phyloP scores from a whole-genome alignment of 805 yeast genomes.

The Lachancea cidri region DNA sequence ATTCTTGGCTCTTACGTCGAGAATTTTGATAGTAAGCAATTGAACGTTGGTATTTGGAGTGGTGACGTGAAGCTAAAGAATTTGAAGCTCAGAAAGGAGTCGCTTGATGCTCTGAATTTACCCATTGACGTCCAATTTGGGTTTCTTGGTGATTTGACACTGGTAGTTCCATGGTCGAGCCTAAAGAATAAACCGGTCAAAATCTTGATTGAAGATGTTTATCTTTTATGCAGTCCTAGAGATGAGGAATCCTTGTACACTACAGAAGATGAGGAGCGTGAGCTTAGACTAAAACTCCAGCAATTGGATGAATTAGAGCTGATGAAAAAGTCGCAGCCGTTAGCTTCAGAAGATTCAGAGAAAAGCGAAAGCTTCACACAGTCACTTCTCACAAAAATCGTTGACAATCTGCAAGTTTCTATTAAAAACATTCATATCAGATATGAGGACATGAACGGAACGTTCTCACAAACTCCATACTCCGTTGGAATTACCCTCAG shows the following conservation, averaged over 20 bases:
- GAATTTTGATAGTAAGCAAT: constrained; percentile 90
- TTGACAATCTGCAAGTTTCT: constrained; percentile 88
- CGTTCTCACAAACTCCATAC: constrained; percentile 69
- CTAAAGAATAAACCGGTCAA: constrained; percentile 89
- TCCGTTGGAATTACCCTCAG: constrained; percentile 76
- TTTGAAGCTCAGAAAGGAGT: constrained; percentile 77
- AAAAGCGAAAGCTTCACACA: constrained; percentile 82
- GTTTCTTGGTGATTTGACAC: constrained; percentile 78
- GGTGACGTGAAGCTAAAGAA: constrained; percentile 89
- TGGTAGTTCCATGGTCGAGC: constrained; percentile 97
- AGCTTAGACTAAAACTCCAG: constrained; percentile 61
- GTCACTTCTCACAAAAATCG: constrained; percentile 78
- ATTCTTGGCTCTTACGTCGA: constrained; percentile 61
- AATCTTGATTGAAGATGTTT: constrained; percentile 80
- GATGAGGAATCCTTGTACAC: constrained; percentile 52
- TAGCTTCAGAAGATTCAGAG: constrained; percentile 36
- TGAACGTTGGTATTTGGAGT: constrained; percentile 94
- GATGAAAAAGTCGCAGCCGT: constrained; percentile 38
- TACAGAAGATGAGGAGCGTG: constrained; percentile 52
- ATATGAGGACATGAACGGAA: constrained; percentile 72
- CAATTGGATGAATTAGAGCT: constrained; percentile 61
- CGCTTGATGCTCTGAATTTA: constrained; percentile 76
- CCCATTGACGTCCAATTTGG: constrained; percentile 90
- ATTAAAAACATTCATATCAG: constrained; percentile 87
- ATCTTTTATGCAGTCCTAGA: constrained; percentile 73